These are phyloP conservation scores for Sphagnum contortum DNA, from an alignment of 225 moss, liverwort and hornwort genomes.

Conservation along the genomic window DNA sequence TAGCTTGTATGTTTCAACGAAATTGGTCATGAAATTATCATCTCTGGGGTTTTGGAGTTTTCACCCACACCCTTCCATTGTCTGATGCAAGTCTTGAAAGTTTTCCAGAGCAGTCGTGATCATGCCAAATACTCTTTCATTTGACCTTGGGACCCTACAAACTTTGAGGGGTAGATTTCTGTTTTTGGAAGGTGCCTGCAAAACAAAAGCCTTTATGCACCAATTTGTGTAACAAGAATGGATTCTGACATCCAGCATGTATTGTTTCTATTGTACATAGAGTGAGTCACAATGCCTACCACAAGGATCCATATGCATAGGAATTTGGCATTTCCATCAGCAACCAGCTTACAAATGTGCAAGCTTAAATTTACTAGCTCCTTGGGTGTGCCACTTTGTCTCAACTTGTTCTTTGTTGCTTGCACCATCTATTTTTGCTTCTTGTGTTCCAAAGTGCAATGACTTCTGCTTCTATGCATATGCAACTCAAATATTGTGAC, in stretches of 20 bases:
- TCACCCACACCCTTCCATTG: conserved; percentile 95
- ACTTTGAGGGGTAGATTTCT: conserved; percentile 74
- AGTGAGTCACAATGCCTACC: conserved; percentile 1
- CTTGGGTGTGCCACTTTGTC: too few relatives aligned
- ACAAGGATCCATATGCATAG: conserved; percentile 1
- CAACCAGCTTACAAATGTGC: not conserved
- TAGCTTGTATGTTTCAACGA: conserved; percentile 61
- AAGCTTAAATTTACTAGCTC: conserved; percentile 2
- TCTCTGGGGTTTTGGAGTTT: conserved; percentile 79
- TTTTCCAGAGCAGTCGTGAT: conserved; percentile 52
- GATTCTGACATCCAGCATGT: too few relatives aligned
- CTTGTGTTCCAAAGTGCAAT: conserved; percentile 83
- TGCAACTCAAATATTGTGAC: conserved; percentile 1
- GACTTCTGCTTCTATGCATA: conserved; percentile 72
- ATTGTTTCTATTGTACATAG: too few relatives aligned
- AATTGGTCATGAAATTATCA: conserved; percentile 67
- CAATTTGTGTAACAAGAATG: too few relatives aligned
- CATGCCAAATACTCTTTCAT: conserved; percentile 32
- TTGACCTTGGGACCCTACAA: conserved; percentile 81
- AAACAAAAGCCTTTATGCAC: too few relatives aligned
- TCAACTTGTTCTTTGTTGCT: too few relatives aligned
- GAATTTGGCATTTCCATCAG: conserved; percentile 6
- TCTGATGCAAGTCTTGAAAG: conserved; percentile 79
- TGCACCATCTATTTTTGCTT: too few relatives aligned
- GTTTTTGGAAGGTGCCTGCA: conserved; percentile 96